Conservation (phyloP, 1,284 basidiomycete genomes). For the Leccinum insolens region DNA sequence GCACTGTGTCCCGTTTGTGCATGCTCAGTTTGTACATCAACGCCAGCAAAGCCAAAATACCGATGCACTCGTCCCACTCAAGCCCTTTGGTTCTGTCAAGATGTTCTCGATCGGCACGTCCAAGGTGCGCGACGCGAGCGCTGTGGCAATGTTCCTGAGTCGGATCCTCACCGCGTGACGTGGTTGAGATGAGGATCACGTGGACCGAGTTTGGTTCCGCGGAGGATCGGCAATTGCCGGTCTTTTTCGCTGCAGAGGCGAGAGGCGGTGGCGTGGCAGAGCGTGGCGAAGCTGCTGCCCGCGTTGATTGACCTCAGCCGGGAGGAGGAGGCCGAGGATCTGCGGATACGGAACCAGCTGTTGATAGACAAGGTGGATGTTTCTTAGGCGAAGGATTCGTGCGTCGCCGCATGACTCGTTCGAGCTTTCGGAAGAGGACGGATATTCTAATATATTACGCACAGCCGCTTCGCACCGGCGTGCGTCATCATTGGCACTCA, state of each 20-base stretch:
- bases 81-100: conserved; percentile 42
- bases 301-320: conserved; percentile 48
- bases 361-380: conserved; percentile 39
- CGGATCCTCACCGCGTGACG: conserved; percentile 43
- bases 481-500: no score
- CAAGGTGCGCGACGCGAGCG: conserved; percentile 40
- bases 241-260: conserved; percentile 30
- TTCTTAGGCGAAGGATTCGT: conserved; percentile 25
- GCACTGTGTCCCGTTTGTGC: conserved; percentile 49
- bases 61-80: conserved; percentile 26
- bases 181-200: conserved; percentile 44
- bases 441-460: no score
- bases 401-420: conserved; percentile 22
- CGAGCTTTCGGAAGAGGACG: not conserved
- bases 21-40: conserved; percentile 57
- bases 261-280: conserved; percentile 40
- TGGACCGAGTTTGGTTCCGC: conserved; percentile 38
- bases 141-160: conserved; percentile 57
- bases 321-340: conserved; percentile 54
- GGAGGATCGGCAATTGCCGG: conserved; percentile 27
- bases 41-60: conserved; percentile 13
- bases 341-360: conserved; percentile 48
- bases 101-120: conserved; percentile 54
- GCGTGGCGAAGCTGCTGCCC: conserved; percentile 49
- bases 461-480: no score